A percentile compares a stretch with the other conserved stretches of the same genome.
Conservation (phyloP, 345 rosid species). For the Salix brachista region DNA sequence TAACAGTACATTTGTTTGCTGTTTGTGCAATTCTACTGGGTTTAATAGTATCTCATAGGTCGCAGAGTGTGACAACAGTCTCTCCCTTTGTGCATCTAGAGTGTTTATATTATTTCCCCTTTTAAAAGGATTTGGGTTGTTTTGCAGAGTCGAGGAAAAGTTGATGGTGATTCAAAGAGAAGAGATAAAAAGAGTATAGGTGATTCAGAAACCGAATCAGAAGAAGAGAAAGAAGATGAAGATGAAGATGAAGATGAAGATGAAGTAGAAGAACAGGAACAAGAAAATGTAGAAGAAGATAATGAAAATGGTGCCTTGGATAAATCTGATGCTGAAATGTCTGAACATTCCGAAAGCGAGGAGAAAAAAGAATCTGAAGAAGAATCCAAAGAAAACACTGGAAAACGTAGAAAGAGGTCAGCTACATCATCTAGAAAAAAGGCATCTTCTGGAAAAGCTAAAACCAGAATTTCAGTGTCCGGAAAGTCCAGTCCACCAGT, state of each 20-base stretch:
- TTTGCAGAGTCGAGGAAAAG: constrained; percentile 55
- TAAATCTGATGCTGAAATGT: constrained; percentile 58
- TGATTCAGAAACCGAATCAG: constrained; percentile 54
- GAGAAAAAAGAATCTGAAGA: constrained; percentile 63
- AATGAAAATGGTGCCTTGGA: constrained; percentile 52
- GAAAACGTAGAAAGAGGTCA: constrained; percentile 50
- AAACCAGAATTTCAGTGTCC: constrained; percentile 34
- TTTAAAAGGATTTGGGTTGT: not conserved
- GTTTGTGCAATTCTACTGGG: not conserved
- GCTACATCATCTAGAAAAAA: constrained; percentile 43
- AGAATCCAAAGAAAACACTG: constrained; percentile 68
- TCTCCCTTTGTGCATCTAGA: not conserved
- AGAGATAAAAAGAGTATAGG: constrained; percentile 28
- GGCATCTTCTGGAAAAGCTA: constrained; percentile 53
- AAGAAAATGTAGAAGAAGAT: constrained; percentile 44
- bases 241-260: not conserved
- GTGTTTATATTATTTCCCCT: not conserved
- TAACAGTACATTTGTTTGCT: not conserved
- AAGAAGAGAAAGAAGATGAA: constrained; percentile 47
- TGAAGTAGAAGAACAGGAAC: constrained; percentile 29
- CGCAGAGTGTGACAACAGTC: not conserved
- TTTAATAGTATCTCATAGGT: not conserved
- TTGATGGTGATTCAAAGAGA: constrained; percentile 45
- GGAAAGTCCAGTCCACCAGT: constrained; percentile 42
- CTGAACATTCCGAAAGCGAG: constrained; percentile 56